Conservation (phyloP, 352 stramenopile genomes). For the Phytophthora litchii region DNA sequence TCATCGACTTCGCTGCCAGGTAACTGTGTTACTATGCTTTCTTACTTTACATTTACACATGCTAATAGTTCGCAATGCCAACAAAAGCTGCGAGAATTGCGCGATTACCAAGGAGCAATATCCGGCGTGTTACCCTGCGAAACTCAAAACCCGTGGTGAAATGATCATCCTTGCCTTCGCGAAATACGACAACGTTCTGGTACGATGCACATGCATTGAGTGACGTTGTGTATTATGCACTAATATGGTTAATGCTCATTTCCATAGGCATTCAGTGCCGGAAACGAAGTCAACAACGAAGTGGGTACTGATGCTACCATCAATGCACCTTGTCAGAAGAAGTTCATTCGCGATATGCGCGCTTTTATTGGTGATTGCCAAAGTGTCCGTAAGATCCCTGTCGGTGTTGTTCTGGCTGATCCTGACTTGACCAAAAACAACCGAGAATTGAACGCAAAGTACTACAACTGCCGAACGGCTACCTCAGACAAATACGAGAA, state of each 20-base stretch:
- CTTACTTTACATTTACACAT: background rate
- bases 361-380: constrained; percentile 61
- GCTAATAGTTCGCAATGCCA: background rate
- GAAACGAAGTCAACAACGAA: constrained; percentile 87
- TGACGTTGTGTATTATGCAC: background rate
- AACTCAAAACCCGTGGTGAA: constrained; percentile 74
- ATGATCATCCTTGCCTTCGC: constrained; percentile 82
- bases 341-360: constrained; percentile 88
- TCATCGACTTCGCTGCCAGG: constrained; percentile 63
- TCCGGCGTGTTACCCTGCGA: constrained; percentile 58
- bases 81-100: constrained; percentile 52
- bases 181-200: constrained; percentile 85
- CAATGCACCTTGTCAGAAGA: constrained; percentile 90
- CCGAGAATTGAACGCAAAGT: constrained; percentile 65
- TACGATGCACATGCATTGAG: background rate
- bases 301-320: constrained; percentile 31
- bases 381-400: constrained; percentile 71
- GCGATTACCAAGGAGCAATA: constrained; percentile 56
- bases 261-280: constrained; percentile 63
- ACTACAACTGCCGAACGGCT: constrained; percentile 86
- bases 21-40: background rate
- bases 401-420: constrained; percentile 79
- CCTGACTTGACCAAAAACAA: constrained; percentile 41
- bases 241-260: background rate
- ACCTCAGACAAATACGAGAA: constrained; percentile 65